Base-by-base conservation (phyloP, 129 eudicot species). In the Lonicera japonica region DNA sequence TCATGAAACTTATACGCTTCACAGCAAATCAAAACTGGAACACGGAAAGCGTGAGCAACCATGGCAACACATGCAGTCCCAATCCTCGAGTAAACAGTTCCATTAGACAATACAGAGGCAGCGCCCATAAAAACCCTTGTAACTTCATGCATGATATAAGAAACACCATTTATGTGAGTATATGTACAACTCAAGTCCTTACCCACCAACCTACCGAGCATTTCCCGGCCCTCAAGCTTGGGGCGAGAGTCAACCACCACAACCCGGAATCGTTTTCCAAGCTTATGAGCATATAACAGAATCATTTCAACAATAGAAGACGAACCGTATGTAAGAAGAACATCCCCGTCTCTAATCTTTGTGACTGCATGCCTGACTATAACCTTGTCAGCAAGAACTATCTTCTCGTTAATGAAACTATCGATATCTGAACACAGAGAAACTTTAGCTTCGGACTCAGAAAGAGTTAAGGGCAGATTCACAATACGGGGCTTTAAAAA, bases 201-300 rank as follows among this genome's bases (percentile, higher is more conserved):
- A 36, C 63, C 74, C 39, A 91, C 80, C 58, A 91, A 79, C 74
- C 85, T 91, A 12, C 94, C 83, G 52, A 91, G 75, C 72, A 91
- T 56, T 23, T 45, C 64, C 71, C 74, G 86, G 41, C 97, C 97
- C 78, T 91, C 96, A 78, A 91, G 83, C 78, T 85, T 84, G 8
- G 97, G 97, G 47, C 95, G 89, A n/a, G 97, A 91, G 56, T 91
- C 97, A 17, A 91, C 90, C 40, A 91, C 75, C 52, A 91, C 88
- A 45, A 91, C 96, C 12, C 86, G 86, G 36, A 91, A 91, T 48
- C 72, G 75, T 70, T 71, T 91, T 51, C 95, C 80, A 29, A 87
- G 96, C 75, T 87, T 94, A 74, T 80, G 86, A 45, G 97, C 97
- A 69, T 71, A 79, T 66, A 80, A 50, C 2, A 91, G 20, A 62